Evolutionary conservation across 1,284 basidiomycete genomes (phyloP).

Genomic region (Grifola frondosa): DNA sequence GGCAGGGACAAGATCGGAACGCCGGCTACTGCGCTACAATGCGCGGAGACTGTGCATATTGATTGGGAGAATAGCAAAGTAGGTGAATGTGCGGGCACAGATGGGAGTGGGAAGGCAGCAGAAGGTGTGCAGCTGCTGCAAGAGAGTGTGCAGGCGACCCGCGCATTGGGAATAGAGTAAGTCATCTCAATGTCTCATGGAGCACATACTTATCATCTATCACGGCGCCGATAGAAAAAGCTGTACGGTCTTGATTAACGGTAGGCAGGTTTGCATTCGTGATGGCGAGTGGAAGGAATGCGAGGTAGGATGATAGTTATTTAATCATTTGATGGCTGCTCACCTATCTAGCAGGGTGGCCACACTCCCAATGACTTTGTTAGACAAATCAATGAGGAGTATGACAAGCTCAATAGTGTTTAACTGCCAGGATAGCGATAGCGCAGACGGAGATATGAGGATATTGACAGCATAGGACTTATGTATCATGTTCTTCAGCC

Average conservation of each 20-base stretch:
- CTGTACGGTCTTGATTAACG: slow-evolving; percentile 80
- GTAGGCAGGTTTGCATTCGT: slow-evolving; percentile 69
- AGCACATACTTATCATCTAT: slow-evolving; percentile 8
- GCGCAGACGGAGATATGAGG: neutral
- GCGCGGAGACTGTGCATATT: slow-evolving; percentile 61
- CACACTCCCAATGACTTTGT: slow-evolving; percentile 76
- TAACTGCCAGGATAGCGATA: slow-evolving; percentile 10
- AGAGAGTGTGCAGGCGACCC: slow-evolving; percentile 53
- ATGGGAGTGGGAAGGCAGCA: slow-evolving; percentile 54
- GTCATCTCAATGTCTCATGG: slow-evolving; percentile 23
- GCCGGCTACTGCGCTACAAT: slow-evolving; percentile 62
- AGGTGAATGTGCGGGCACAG: slow-evolving; percentile 56
- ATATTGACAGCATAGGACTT: slow-evolving; percentile 6
- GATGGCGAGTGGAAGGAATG: slow-evolving; percentile 81
- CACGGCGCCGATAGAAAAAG: slow-evolving; percentile 55
- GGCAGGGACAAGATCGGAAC: slow-evolving; percentile 65
- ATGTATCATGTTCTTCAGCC: slow-evolving; percentile 25
- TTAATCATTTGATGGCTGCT: slow-evolving; percentile 7
- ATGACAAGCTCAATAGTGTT: slow-evolving; percentile 54
- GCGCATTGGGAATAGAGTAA: slow-evolving; percentile 56
- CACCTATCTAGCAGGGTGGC: slow-evolving; percentile 57
- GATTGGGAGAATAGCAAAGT: slow-evolving; percentile 67
- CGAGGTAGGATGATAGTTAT: slow-evolving; percentile 78
- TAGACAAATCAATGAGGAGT: slow-evolving; percentile 75
- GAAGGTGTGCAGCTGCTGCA: slow-evolving; percentile 65